Evolutionary conservation across 257 asterid genomes (phyloP).

Genomic region (Plantago ovata): DNA sequence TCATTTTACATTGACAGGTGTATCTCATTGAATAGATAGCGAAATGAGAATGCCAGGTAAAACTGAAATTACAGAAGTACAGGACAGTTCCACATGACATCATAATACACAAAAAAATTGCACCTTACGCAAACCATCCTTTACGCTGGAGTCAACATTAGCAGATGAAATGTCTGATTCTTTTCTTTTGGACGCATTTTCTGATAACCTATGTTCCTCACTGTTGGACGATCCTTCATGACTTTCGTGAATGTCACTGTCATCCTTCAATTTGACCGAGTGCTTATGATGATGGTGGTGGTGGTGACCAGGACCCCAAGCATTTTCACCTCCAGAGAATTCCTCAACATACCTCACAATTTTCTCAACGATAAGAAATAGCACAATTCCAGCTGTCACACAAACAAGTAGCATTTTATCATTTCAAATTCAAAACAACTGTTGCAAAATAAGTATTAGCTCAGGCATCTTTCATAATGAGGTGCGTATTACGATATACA

Average conservation of each 20-base stretch:
- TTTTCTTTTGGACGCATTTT: constrained; percentile 30
- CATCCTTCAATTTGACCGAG: constrained; percentile 45
- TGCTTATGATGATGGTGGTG: constrained; percentile 68
- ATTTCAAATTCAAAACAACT: background rate
- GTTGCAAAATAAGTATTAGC: background rate
- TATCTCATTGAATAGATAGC: background rate
- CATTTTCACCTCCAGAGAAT: constrained; percentile 55
- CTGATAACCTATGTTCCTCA: constrained; percentile 30
- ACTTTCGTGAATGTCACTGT: constrained; percentile 39
- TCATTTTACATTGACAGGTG: too few species aligned
- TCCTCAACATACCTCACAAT: constrained; percentile 89
- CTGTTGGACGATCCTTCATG: constrained; percentile 32
- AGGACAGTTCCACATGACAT: background rate
- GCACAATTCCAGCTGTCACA: constrained; percentile 82
- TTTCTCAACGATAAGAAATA: constrained; percentile 91
- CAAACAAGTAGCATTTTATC: constrained; percentile 19
- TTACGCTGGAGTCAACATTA: constrained; percentile 29
- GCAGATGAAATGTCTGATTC: constrained; percentile 29
- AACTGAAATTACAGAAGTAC: background rate
- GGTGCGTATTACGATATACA: too few species aligned
- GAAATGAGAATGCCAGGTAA: background rate
- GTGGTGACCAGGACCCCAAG: constrained; percentile 60
- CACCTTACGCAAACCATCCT: constrained; percentile 68
- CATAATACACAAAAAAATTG: constrained; percentile 17
- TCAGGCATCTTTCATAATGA: too few species aligned